phyloP scores from a whole-genome alignment of 352 stramenopile species.

The Globisporangium nunn region DNA sequence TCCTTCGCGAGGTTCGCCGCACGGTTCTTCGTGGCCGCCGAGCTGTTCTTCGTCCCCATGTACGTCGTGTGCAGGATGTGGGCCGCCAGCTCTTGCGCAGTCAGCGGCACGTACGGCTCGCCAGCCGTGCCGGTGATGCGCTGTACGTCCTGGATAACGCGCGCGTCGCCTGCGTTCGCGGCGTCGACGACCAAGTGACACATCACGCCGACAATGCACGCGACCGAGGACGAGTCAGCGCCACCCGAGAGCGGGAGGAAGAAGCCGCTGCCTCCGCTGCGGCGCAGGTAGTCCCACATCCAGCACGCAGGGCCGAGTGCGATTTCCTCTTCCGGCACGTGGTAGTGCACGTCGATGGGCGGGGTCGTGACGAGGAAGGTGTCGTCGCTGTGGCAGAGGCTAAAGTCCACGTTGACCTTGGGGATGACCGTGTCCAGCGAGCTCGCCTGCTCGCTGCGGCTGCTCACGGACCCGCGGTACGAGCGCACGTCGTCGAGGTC shows the following conservation, averaged over 20 bases:
- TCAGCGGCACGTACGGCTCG: slow-evolving; percentile 49
- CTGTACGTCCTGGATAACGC: slow-evolving; percentile 84
- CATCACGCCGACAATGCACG: slow-evolving; percentile 97
- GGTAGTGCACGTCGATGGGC: slow-evolving; percentile 65
- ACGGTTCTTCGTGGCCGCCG: slow-evolving; percentile 87
- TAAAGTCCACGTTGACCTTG: slow-evolving; percentile 72
- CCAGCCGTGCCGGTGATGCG: slow-evolving; percentile 63
- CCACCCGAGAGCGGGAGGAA: slow-evolving; percentile 96
- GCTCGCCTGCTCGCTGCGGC: slow-evolving; percentile 92
- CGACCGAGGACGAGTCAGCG: slow-evolving; percentile 94
- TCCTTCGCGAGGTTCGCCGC: slow-evolving; percentile 88
- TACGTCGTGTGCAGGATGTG: slow-evolving; percentile 96
- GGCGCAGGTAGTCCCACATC: slow-evolving; percentile 98
- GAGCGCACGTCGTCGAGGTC: slow-evolving; percentile 97
- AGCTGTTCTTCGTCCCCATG: slow-evolving; percentile 96
- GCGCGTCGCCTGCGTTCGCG: slow-evolving; percentile 63
- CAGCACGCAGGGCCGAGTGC: slow-evolving; percentile 96
- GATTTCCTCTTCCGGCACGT: slow-evolving; percentile 95
- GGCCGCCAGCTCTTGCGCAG: slow-evolving; percentile 87
- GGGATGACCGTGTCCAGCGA: slow-evolving; percentile 55
- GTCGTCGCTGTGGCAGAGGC: slow-evolving; percentile 58
- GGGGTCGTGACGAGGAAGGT: slow-evolving; percentile 30
- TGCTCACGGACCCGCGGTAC: slow-evolving; percentile 91
- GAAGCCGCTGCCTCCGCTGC: slow-evolving; percentile 82
- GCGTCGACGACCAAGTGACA: slow-evolving; percentile 91